Conservation (phyloP, 257 asterid genomes). For the Solanum pimpinellifolium region DNA sequence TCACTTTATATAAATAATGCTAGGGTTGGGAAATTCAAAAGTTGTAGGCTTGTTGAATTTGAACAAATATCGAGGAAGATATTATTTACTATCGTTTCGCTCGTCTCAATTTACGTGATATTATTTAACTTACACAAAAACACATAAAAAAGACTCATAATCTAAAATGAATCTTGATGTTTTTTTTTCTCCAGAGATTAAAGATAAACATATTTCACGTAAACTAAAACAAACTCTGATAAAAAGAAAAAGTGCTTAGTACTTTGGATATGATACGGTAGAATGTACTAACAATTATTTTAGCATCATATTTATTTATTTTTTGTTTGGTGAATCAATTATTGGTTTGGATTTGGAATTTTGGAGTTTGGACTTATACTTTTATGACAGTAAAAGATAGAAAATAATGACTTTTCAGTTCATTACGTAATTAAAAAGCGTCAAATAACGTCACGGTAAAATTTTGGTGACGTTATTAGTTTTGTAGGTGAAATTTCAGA, state of each 20-base stretch:
- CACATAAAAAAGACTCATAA: too few relatives aligned
- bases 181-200: too few relatives aligned
- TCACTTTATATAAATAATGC: neutral
- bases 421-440: neutral
- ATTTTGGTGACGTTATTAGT: neutral
- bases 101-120: too few relatives aligned
- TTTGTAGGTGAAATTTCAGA: neutral
- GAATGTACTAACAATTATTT: neutral
- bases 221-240: too few relatives aligned
- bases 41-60: conserved; percentile 17
- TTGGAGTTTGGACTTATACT: neutral
- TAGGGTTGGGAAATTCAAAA: conserved; percentile 13
- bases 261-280: neutral
- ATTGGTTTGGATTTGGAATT: neutral
- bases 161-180: fast-evolving
- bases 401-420: neutral
- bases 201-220: neutral
- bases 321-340: neutral
- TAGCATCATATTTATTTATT: neutral
- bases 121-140: too few relatives aligned
- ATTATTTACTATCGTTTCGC: neutral
- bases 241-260: neutral
- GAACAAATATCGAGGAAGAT: conserved; percentile 32
- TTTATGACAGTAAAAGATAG: neutral
- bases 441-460: neutral